Conservation (phyloP, 2,329 filamentous ascomycete genomes). For the Cytospora piceae region DNA sequence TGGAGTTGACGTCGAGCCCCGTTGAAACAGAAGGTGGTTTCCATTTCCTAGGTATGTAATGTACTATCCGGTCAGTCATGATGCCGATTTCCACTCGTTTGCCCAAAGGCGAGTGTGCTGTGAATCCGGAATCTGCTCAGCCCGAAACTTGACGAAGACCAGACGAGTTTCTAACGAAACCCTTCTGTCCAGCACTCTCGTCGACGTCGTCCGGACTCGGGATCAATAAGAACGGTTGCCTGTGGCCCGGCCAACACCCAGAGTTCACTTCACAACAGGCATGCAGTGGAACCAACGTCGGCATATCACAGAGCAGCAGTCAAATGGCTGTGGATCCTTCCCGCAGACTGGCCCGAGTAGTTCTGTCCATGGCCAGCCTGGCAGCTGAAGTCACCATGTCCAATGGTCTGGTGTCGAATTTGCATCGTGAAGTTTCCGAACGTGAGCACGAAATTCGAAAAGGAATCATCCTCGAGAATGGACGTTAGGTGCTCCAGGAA, state of each 20-base stretch:
- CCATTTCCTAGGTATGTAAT: constrained; percentile 29
- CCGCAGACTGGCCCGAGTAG: background rate
- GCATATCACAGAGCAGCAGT: background rate
- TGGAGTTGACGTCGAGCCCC: constrained; percentile 36
- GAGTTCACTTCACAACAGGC: too few species aligned
- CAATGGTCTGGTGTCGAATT: background rate
- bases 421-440: background rate
- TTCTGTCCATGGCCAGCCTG: background rate
- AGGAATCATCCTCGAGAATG: background rate
- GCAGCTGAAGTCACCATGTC: background rate
- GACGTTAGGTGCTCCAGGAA: too few species aligned
- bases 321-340: background rate
- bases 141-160: constrained; percentile 16
- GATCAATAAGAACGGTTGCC: background rate
- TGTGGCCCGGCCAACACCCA: background rate
- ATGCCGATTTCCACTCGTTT: background rate
- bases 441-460: background rate
- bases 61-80: constrained; percentile 13
- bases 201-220: background rate
- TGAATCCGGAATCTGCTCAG: constrained; percentile 7
- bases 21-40: constrained; percentile 44
- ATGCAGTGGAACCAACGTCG: too few species aligned
- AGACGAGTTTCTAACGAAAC: constrained; percentile 13
- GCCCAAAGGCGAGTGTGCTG: background rate
- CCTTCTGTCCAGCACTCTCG: background rate